Percentiles rank a stretch among this genome's conserved stretches.
Evolutionary conservation across 306 rosid species (phyloP).

Genomic region (Bauhinia variegata): DNA sequence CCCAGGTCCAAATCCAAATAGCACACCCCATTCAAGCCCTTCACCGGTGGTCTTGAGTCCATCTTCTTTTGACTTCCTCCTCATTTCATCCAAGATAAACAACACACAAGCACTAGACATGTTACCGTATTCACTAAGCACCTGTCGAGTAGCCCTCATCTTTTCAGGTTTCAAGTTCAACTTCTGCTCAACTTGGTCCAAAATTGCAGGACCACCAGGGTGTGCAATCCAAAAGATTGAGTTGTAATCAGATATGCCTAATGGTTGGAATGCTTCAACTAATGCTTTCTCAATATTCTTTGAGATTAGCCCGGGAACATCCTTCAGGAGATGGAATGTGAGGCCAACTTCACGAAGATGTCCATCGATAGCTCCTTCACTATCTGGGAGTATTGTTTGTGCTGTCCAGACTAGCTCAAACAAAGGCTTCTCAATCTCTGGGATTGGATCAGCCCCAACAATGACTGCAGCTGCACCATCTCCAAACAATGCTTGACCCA

Average conservation of each 20-base stretch:
- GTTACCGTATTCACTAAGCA: conserved; percentile 61
- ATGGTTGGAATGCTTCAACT: conserved; percentile 50
- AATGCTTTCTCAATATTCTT: conserved; percentile 53
- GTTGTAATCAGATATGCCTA: conserved; percentile 60
- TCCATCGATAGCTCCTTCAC: conserved; percentile 61
- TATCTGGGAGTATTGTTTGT: conserved; percentile 57
- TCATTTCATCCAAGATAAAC: conserved; percentile 64
- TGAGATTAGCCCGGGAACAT: conserved; percentile 62
- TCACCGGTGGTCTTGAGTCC: conserved; percentile 56
- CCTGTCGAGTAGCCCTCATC: conserved; percentile 53
- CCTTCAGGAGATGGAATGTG: conserved; percentile 61
- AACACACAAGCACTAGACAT: conserved; percentile 72
- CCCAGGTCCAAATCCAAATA: conserved; percentile 69
- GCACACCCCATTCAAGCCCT: conserved; percentile 68
- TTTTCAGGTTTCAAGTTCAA: conserved; percentile 54
- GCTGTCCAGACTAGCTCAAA: conserved; percentile 55
- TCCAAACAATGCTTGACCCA: conserved; percentile 59
- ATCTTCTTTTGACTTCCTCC: conserved; percentile 44
- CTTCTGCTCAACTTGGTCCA: conserved; percentile 55
- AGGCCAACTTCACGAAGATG: conserved; percentile 67
- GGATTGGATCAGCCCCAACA: conserved; percentile 54
- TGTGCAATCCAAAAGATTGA: conserved; percentile 47
- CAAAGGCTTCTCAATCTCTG: conserved; percentile 50
- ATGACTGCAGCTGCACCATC: conserved; percentile 57
- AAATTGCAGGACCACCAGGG: conserved; percentile 54